Evolutionary conservation across 1,284 basidiomycete species (phyloP).

Genomic region (Porphyrellus sp.): DNA sequence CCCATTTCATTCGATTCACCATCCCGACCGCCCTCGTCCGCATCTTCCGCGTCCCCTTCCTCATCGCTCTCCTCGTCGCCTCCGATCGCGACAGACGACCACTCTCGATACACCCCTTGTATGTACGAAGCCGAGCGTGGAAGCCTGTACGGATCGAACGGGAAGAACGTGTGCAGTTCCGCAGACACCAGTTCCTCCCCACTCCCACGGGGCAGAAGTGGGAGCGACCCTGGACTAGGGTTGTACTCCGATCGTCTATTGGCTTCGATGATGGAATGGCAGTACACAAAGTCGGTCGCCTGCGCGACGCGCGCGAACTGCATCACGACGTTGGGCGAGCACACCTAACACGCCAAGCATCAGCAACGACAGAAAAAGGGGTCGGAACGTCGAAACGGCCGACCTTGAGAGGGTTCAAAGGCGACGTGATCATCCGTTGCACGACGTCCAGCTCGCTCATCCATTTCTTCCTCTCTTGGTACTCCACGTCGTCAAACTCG

Average conservation of each 20-base stretch:
- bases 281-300: constrained; percentile 90
- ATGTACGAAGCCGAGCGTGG: constrained; percentile 71
- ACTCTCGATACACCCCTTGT: constrained; percentile 71
- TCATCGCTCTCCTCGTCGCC: constrained; percentile 44
- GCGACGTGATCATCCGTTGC: constrained; percentile 78
- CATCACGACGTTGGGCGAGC: constrained; percentile 85
- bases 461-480: constrained; percentile 63
- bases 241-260: constrained; percentile 65
- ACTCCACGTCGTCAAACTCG: constrained; percentile 51
- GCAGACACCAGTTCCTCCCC: constrained; percentile 46
- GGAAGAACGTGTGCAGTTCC: constrained; percentile 94
- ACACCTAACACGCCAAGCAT: constrained; percentile 50
- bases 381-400: neutral
- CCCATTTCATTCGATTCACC: constrained; percentile 8
- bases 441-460: constrained; percentile 79
- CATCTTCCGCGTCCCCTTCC: constrained; percentile 18
- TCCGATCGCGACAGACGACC: constrained; percentile 72
- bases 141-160: constrained; percentile 96
- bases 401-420: constrained; percentile 90
- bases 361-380: neutral
- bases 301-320: constrained; percentile 96
- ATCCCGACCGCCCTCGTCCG: constrained; percentile 11
- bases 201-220: constrained; percentile 34
- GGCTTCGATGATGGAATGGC: constrained; percentile 88
- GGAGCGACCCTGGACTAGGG: constrained; percentile 25